These are phyloP conservation scores for Parasitella parasitica DNA, from an alignment of 371 early-diverging fungal species.

Conservation along the genomic window DNA sequence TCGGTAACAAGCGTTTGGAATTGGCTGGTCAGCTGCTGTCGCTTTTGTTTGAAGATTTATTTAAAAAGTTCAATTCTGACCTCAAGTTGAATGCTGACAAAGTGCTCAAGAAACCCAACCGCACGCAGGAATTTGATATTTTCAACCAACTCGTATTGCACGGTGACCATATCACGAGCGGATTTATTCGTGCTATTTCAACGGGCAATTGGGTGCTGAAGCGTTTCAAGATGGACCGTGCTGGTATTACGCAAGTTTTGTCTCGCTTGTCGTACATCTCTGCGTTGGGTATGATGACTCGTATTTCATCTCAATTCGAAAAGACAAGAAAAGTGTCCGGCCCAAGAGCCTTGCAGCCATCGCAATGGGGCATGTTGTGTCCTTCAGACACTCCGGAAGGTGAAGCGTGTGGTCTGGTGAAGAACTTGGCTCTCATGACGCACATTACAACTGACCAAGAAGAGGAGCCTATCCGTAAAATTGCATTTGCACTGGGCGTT, in stretches of 20 bases:
- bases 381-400: constrained; percentile 99
- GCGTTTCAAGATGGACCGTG: constrained; percentile 99
- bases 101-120: constrained; percentile 89
- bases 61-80: constrained; percentile 96
- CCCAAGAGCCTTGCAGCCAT: constrained; percentile 97
- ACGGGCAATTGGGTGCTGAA: constrained; percentile 99
- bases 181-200: constrained; percentile 96
- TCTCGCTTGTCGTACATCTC: constrained; percentile 96
- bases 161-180: constrained; percentile 92
- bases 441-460: constrained; percentile 98
- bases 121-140: constrained; percentile 96
- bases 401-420: constrained; percentile 99
- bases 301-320: constrained; percentile 99
- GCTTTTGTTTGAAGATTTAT: constrained; percentile 99
- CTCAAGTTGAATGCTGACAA: constrained; percentile 91
- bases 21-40: constrained; percentile 98
- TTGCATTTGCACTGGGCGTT: constrained; percentile 83
- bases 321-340: constrained; percentile 99
- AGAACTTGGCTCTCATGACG: constrained; percentile 98
- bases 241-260: constrained; percentile 99
- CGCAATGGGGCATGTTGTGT: constrained; percentile 99
- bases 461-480: constrained; percentile 73
- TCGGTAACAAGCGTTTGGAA: constrained; percentile 99
- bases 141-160: constrained; percentile 83
- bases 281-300: constrained; percentile 99